phyloP scores from a whole-genome alignment of 345 rosid genomes.

The Luvunga scandens region DNA sequence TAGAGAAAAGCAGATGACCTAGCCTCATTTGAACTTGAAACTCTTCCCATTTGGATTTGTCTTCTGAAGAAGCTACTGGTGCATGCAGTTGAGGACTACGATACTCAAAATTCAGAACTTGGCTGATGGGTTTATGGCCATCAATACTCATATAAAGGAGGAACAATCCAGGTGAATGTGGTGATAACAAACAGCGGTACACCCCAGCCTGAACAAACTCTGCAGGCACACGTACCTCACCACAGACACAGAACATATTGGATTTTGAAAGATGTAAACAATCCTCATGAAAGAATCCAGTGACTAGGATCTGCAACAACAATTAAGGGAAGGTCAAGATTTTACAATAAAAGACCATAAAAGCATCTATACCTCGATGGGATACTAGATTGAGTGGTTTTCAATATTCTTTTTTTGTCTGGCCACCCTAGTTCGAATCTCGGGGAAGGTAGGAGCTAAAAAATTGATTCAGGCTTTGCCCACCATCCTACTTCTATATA shows the following conservation, averaged over 20 bases:
- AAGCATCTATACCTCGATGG: too few species aligned
- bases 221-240: slow-evolving; percentile 53
- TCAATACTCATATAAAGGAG: slow-evolving; percentile 73
- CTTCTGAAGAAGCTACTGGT: slow-evolving; percentile 35
- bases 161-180: slow-evolving; percentile 63
- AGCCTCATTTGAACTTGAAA: slow-evolving; percentile 77
- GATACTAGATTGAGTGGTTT: too few species aligned
- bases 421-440: too few species aligned
- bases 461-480: too few species aligned
- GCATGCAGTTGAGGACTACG: slow-evolving; percentile 38
- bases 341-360: not conserved
- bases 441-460: too few species aligned
- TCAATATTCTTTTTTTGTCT: too few species aligned
- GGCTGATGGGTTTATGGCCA: slow-evolving; percentile 78
- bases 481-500: too few species aligned
- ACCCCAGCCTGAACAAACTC: slow-evolving; percentile 77
- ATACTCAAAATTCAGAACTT: slow-evolving; percentile 70
- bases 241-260: slow-evolving; percentile 68
- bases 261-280: slow-evolving; percentile 53
- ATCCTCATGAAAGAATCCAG: slow-evolving; percentile 65
- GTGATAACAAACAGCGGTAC: slow-evolving; percentile 72
- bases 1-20: slow-evolving; percentile 66
- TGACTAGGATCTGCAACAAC: slow-evolving; percentile 59
- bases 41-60: slow-evolving; percentile 61
- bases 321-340: not conserved